These are phyloP conservation scores for Vanilla planifolia DNA, from an alignment of 106 monocot species.

Conservation along the genomic window DNA sequence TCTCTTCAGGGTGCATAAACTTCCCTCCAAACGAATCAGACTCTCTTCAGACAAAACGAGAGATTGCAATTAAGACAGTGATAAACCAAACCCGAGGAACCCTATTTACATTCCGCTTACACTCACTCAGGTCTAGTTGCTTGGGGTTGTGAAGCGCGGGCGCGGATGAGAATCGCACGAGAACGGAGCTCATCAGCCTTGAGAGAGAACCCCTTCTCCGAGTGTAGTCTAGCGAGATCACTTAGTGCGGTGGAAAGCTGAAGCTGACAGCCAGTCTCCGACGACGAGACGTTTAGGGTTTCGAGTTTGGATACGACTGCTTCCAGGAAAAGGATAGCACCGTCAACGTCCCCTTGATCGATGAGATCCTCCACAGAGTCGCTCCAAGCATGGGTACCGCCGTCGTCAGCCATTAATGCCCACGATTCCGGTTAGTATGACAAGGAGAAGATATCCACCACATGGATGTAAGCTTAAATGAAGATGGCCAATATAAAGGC, in stretches of 20 bases:
- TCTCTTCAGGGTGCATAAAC: neutral
- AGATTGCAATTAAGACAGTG: neutral
- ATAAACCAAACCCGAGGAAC: neutral
- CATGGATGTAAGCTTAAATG: too few relatives aligned
- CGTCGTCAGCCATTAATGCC: neutral
- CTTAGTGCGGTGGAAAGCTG: constrained; percentile 33
- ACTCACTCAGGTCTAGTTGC: neutral
- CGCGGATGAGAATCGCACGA: constrained; percentile 25
- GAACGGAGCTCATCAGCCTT: constrained; percentile 49
- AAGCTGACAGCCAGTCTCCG: constrained; percentile 9
- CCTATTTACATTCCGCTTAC: neutral
- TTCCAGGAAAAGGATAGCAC: constrained; percentile 45
- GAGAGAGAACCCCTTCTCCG: constrained; percentile 31
- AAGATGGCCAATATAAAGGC: too few relatives aligned
- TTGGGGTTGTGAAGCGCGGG: neutral
- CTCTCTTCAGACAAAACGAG: constrained; percentile 3
- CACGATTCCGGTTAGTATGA: neutral
- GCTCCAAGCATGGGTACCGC: constrained; percentile 30
- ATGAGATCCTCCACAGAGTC: constrained; percentile 49
- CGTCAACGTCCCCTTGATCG: constrained; percentile 46
- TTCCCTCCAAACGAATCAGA: neutral
- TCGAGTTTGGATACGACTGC: constrained; percentile 26
- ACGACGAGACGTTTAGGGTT: neutral
- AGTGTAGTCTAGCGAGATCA: constrained; percentile 50
- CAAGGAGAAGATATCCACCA: neutral